Percentiles rank a stretch among this genome's conserved stretches.
These are phyloP conservation scores for Calonectria ilicicola DNA, from an alignment of 2,329 filamentous ascomycete species.

Conservation along the genomic window DNA sequence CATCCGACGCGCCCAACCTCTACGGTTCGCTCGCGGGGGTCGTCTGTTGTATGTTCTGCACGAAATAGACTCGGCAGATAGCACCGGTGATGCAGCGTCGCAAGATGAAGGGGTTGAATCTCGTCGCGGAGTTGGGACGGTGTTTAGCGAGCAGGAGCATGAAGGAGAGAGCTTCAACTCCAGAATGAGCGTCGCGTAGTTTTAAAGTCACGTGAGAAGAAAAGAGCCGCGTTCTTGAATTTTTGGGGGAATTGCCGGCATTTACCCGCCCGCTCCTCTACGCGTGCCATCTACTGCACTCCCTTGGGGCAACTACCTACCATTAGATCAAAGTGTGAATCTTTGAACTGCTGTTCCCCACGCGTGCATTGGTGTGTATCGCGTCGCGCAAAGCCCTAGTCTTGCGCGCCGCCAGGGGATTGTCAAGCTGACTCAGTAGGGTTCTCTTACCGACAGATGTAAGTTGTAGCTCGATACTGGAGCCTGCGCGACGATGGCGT, in stretches of 20 bases:
- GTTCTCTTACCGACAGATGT: constrained; percentile 28
- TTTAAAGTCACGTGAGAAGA: constrained; percentile 58
- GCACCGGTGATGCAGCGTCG: constrained; percentile 29
- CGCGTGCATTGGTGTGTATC: constrained; percentile 17
- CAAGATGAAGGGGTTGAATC: constrained; percentile 36
- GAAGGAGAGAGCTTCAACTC: constrained; percentile 46
- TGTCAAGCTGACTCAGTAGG: constrained; percentile 32
- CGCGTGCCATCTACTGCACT: constrained; percentile 27
- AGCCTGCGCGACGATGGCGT: constrained; percentile 74
- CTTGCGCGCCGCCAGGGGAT: constrained; percentile 16
- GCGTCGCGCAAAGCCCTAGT: constrained; percentile 16
- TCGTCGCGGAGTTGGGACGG: constrained; percentile 40
- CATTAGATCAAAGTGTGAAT: background rate
- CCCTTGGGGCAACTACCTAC: constrained; percentile 25
- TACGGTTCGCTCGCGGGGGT: constrained; percentile 30
- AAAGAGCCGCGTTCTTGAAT: constrained; percentile 34
- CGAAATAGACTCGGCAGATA: constrained; percentile 18
- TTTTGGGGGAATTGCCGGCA: constrained; percentile 30
- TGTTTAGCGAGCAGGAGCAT: constrained; percentile 41
- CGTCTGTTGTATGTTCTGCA: constrained; percentile 17
- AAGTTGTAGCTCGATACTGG: constrained; percentile 27
- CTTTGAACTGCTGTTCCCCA: background rate
- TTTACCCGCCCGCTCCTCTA: constrained; percentile 40
- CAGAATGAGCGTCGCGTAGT: constrained; percentile 50
- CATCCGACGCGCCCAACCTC: constrained; percentile 56